Evolutionary conservation across 2,329 filamentous ascomycete genomes (phyloP).

Genomic region (Xylariaceae sp.): DNA sequence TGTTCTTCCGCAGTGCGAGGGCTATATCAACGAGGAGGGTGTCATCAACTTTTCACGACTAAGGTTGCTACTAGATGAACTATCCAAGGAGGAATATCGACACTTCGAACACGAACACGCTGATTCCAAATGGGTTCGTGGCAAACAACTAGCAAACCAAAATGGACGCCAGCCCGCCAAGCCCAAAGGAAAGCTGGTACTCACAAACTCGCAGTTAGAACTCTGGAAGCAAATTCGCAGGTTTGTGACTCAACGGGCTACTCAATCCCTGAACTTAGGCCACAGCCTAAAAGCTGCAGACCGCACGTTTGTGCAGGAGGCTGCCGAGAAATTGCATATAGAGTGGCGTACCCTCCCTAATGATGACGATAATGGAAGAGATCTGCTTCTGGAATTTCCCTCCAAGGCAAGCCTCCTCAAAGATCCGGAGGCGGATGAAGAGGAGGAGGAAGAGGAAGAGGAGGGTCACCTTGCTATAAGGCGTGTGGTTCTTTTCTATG

Average conservation of each 20-base stretch:
- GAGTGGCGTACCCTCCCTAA: constrained; percentile 55
- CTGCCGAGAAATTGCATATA: constrained; percentile 60
- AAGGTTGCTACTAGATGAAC: constrained; percentile 69
- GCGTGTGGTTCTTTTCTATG: constrained; percentile 83
- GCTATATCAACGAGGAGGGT: constrained; percentile 94
- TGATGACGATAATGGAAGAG: constrained; percentile 46
- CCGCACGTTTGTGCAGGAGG: constrained; percentile 85
- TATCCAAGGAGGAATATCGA: constrained; percentile 83
- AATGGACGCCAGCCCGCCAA: constrained; percentile 58
- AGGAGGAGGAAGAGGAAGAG: constrained; percentile 61
- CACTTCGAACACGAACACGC: constrained; percentile 88
- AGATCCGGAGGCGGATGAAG: constrained; percentile 48
- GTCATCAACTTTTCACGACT: constrained; percentile 83
- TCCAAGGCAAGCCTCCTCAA: constrained; percentile 32
- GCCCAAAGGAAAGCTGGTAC: constrained; percentile 58
- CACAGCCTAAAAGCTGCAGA: constrained; percentile 71
- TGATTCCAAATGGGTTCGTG: constrained; percentile 86
- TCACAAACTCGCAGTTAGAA: constrained; percentile 75
- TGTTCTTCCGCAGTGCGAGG: constrained; percentile 77
- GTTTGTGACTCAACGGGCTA: constrained; percentile 67
- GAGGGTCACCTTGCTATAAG: constrained; percentile 81
- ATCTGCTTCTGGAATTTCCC: constrained; percentile 48
- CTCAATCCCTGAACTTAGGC: constrained; percentile 67
- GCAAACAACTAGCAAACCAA: constrained; percentile 69
- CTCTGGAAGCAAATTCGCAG: constrained; percentile 78